These are phyloP conservation scores for Macaranga tanarius DNA, from an alignment of 441 rosid species.

Conservation along the genomic window DNA sequence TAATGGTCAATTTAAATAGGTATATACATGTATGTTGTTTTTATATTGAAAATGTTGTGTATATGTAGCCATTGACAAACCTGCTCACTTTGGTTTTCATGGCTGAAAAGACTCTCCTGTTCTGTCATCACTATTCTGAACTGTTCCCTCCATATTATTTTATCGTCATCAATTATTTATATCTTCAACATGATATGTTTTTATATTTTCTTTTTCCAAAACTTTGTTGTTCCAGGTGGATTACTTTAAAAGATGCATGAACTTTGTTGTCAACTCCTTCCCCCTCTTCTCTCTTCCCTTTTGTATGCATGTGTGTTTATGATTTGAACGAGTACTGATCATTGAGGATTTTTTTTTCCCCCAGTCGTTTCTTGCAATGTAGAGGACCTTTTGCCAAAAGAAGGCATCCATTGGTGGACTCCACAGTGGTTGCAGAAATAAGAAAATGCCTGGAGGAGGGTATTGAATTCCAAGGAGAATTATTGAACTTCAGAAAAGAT, in stretches of 20 bases:
- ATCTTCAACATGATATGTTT: background rate
- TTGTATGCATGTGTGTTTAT: background rate
- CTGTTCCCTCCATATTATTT: background rate
- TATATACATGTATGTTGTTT: background rate
- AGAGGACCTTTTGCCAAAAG: slow-evolving; percentile 95
- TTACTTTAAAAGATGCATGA: background rate
- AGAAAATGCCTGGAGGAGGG: slow-evolving; percentile 83
- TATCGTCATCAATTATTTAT: background rate
- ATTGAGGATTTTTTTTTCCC: slow-evolving; percentile 10
- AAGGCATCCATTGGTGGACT: slow-evolving; percentile 86
- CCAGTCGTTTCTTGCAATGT: slow-evolving; percentile 93
- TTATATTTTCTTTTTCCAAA: background rate
- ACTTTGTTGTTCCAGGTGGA: background rate
- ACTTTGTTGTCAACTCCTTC: background rate
- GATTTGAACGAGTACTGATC: background rate
- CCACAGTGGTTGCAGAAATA: slow-evolving; percentile 74
- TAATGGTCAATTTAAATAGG: background rate
- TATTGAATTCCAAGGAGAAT: slow-evolving; percentile 85
- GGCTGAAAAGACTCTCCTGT: background rate
- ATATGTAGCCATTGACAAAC: no score
- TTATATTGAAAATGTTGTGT: background rate
- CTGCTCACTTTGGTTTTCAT: background rate
- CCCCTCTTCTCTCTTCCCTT: background rate
- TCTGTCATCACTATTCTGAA: background rate
- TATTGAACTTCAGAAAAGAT: slow-evolving; percentile 87